These are phyloP conservation scores for Gleditsia sinensis DNA, from an alignment of 306 rosid genomes.

Conservation along the genomic window DNA sequence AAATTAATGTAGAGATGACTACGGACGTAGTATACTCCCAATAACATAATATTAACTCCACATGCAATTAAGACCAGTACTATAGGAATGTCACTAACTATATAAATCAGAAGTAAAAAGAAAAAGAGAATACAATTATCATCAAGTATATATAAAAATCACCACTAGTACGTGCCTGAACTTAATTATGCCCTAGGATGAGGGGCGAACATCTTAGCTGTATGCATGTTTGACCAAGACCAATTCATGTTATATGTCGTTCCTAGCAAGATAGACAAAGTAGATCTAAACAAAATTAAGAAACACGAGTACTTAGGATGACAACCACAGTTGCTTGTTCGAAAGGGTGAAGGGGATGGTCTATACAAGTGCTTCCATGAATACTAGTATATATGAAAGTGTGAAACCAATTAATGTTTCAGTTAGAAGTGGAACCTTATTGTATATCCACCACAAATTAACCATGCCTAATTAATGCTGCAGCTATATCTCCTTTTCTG, in stretches of 20 bases:
- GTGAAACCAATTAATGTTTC: neutral
- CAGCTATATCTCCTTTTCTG: neutral
- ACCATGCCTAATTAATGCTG: no score
- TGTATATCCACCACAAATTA: neutral
- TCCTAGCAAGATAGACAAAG: neutral
- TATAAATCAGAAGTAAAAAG: neutral
- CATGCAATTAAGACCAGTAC: neutral
- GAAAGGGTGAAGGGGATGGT: neutral
- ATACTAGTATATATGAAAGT: no score
- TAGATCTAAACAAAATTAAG: neutral
- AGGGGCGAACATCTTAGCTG: constrained; percentile 16
- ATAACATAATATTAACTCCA: no score
- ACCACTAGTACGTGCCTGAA: neutral
- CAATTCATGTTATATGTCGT: constrained; percentile 25
- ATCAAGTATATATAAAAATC: no score
- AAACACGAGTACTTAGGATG: neutral
- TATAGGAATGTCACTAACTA: no score
- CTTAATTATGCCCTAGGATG: neutral
- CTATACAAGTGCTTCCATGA: neutral
- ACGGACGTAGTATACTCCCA: neutral
- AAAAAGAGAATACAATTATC: neutral
- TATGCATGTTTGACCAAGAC: constrained; percentile 24
- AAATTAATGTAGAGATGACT: no score
- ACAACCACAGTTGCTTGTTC: neutral
- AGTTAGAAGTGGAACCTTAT: neutral